Evolutionary conservation across 2,329 filamentous ascomycete species (phyloP), one percentile per base, ranked within the genome.

Genomic region (Beauveria asiatica): DNA sequence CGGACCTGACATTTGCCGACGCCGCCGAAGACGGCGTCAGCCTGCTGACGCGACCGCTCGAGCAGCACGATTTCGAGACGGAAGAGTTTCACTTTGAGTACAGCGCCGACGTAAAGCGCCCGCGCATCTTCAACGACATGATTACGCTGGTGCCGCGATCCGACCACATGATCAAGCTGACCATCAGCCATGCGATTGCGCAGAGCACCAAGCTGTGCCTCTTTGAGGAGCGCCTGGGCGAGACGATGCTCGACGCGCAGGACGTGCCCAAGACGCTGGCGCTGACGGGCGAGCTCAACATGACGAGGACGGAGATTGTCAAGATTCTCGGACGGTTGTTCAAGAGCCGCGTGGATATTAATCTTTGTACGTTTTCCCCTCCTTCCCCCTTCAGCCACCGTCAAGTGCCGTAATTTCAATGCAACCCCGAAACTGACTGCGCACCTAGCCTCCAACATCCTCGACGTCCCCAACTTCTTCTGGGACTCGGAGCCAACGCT

Each of bases 81-180:
- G 94, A 99, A 71, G 93, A 97, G 70, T 97, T 99, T 68, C 93
- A 99, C 70, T 99, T 99, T 70, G 92, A 97, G 73, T 99, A 99
- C 77, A 96, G 90, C 67, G 83, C 85, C 1, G 83, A 90, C 61
- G 91, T 94, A 39, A 88, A 92, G 63, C 84, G 92, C 54, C 94
- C 94, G 5, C 84, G 94, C 60, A 89, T 99, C 33, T 99, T 95
- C 77, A 97, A 99, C 75, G 94, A 99, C 73, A 99, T 99, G 94
- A 97, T 99, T 68, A 99, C 94, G 0, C 78, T 99, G 49, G 83
- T 95, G 64, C 95, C 91, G 62, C 87, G 90, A 44, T 84, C 81
- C 30, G 94, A 99, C 75, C 94, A 99, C 75, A 97, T 99, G 93
- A 96, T 97, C 71, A 97, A 97, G 75, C 81, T 99, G 17, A 92